phyloP scores from a whole-genome alignment of 2,329 filamentous ascomycete species.

The Aspergillus japonicus region DNA sequence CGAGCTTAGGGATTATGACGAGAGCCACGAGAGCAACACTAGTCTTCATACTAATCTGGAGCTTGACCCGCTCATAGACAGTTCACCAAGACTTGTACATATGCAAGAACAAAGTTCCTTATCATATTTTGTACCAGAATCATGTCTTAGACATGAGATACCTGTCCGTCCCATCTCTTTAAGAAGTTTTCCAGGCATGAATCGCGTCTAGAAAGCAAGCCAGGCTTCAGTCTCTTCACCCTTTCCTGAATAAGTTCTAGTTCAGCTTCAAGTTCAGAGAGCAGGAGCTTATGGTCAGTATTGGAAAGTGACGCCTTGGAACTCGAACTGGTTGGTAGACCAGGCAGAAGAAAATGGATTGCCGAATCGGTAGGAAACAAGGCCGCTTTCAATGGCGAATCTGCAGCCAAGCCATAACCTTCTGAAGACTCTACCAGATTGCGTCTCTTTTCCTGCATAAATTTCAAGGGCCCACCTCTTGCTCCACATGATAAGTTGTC shows the following conservation, averaged over 20 bases:
- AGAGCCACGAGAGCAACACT: not conserved
- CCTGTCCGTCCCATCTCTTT: slow-evolving; percentile 30
- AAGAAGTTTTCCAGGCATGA: slow-evolving; percentile 32
- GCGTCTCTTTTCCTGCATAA: slow-evolving; percentile 31
- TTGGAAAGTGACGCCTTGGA: slow-evolving; percentile 30
- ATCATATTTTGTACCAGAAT: no score
- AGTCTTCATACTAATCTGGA: not conserved
- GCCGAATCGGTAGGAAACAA: slow-evolving; percentile 33
- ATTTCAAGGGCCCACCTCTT: slow-evolving; percentile 17
- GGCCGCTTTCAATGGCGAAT: slow-evolving; percentile 31
- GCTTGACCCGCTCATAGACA: no score
- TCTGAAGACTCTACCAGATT: slow-evolving; percentile 30
- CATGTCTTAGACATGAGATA: not conserved
- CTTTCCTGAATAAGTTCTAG: slow-evolving; percentile 33
- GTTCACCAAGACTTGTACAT: not conserved
- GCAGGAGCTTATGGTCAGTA: slow-evolving; percentile 25
- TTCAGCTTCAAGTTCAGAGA: slow-evolving; percentile 32
- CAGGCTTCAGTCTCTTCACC: slow-evolving; percentile 34
- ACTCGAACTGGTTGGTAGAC: slow-evolving; percentile 30
- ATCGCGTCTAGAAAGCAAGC: slow-evolving; percentile 34
- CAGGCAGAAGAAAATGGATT: slow-evolving; percentile 31
- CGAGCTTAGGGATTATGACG: no score
- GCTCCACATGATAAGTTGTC: slow-evolving; percentile 27
- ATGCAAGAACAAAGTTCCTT: not conserved
- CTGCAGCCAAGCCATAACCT: slow-evolving; percentile 28